phyloP scores from a whole-genome alignment of 768 basidiomycete genomes.

The Cyclocybe aegerita region DNA sequence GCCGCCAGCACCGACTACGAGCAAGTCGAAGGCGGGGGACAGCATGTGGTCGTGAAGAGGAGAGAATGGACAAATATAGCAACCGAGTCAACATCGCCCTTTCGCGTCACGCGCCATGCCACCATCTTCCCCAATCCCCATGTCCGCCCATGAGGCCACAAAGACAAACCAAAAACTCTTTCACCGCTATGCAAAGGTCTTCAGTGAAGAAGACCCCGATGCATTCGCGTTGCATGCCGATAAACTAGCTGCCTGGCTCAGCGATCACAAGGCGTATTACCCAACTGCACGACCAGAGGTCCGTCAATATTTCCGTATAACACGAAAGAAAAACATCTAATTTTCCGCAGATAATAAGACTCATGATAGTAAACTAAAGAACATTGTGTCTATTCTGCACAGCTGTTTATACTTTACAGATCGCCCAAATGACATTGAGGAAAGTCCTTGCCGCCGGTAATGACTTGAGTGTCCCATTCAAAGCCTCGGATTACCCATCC shows the following conservation, averaged over 20 bases:
- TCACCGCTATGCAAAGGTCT: conserved; percentile 28
- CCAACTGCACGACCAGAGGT: conserved; percentile 47
- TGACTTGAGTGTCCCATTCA: conserved; percentile 24
- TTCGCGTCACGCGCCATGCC: background rate
- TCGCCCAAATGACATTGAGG: conserved; percentile 36
- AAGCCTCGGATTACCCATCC: conserved; percentile 23
- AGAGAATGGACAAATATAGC: conserved; percentile 2
- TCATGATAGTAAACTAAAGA: conserved; percentile 39
- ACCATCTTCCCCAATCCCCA: background rate
- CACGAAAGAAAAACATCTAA: background rate
- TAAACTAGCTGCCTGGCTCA: conserved; percentile 46
- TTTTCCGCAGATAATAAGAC: conserved; percentile 42
- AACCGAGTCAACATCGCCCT: conserved; percentile 12
- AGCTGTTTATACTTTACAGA: conserved; percentile 20
- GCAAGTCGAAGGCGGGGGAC: conserved; percentile 56
- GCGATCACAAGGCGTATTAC: conserved; percentile 53
- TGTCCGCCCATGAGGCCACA: conserved; percentile 8
- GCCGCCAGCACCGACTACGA: conserved; percentile 82
- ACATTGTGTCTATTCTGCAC: background rate
- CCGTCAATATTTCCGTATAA: conserved; percentile 8
- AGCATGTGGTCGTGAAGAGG: conserved; percentile 2
- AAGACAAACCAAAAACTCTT: conserved; percentile 42
- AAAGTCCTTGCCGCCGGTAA: conserved; percentile 21
- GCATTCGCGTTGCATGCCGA: conserved; percentile 24
- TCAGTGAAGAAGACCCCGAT: conserved; percentile 26